These are phyloP conservation scores for Mycena metata DNA, from an alignment of 768 basidiomycete species.

Conservation along the genomic window DNA sequence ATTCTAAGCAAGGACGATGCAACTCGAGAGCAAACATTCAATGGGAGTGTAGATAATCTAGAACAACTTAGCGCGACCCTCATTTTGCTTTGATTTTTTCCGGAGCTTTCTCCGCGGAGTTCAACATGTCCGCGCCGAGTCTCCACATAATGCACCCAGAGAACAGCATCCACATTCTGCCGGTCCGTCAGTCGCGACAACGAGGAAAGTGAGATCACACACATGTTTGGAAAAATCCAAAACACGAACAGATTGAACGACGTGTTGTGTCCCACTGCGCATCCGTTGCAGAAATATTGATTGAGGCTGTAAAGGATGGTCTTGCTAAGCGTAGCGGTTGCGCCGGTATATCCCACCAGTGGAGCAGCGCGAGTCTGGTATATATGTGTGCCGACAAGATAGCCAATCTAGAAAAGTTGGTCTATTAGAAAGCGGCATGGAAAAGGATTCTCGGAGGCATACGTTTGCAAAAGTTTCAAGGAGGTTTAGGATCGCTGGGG, in stretches of 20 bases:
- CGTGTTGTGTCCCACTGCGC: slow-evolving; percentile 74
- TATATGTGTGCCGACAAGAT: slow-evolving; percentile 75
- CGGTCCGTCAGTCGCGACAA: slow-evolving; percentile 1
- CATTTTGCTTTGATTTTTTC: slow-evolving; percentile 25
- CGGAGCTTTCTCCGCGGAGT: background rate
- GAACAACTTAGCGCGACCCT: background rate
- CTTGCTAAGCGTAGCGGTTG: slow-evolving; percentile 81
- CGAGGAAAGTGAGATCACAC: slow-evolving; percentile 40
- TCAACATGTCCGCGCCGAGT: slow-evolving; percentile 52
- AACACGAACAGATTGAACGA: slow-evolving; percentile 61
- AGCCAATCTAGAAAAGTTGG: slow-evolving; percentile 53
- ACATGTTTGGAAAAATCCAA: slow-evolving; percentile 83
- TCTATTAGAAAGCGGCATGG: slow-evolving; percentile 6
- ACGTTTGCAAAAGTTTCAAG: slow-evolving; percentile 79
- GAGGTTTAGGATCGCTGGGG: slow-evolving; percentile 76
- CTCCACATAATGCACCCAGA: slow-evolving; percentile 49
- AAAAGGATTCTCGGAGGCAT: slow-evolving; percentile 13
- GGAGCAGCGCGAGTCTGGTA: slow-evolving; percentile 66
- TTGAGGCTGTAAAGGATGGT: slow-evolving; percentile 74
- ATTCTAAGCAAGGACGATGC: no score
- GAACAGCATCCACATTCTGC: slow-evolving; percentile 42
- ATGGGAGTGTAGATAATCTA: slow-evolving; percentile 2
- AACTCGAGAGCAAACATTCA: background rate
- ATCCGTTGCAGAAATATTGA: slow-evolving; percentile 78
- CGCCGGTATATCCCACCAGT: slow-evolving; percentile 78